These are phyloP conservation scores for Exidia glandulosa DNA, from an alignment of 768 basidiomycete genomes.

Conservation along the genomic window DNA sequence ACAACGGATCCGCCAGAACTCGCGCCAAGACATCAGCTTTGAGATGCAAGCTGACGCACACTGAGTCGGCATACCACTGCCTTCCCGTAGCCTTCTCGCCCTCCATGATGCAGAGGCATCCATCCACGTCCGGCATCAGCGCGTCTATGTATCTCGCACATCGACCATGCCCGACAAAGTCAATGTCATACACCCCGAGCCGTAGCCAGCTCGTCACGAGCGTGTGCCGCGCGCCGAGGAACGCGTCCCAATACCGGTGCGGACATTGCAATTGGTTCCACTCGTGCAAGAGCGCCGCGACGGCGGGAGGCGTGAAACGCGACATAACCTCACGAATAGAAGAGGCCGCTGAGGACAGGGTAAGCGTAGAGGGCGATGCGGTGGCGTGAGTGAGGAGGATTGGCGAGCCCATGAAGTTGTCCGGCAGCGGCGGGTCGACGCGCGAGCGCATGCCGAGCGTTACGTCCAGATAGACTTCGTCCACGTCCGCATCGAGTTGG, in stretches of 20 bases:
- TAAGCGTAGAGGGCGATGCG: constrained; percentile 10
- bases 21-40: neutral
- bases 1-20: neutral
- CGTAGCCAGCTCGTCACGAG: constrained; percentile 26
- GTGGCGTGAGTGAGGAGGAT: constrained; percentile 20
- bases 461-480: constrained; percentile 16
- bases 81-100: neutral
- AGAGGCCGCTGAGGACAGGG: constrained; percentile 10
- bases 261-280: constrained; percentile 21
- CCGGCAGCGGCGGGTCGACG: constrained; percentile 10
- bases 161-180: constrained; percentile 19
- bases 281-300: constrained; percentile 24
- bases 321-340: constrained; percentile 17
- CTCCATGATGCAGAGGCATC: constrained; percentile 24
- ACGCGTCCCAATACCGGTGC: constrained; percentile 24
- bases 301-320: constrained; percentile 14
- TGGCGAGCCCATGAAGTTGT: constrained; percentile 25
- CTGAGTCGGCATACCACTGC: neutral
- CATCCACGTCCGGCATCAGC: constrained; percentile 24
- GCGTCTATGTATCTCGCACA: constrained; percentile 19
- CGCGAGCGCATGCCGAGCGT: constrained; percentile 18
- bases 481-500: constrained; percentile 8
- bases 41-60: neutral
- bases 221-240: constrained; percentile 21
- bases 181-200: constrained; percentile 21